Base-by-base conservation (phyloP, 306 rosid genomes). In the Parietaria judaica region DNA sequence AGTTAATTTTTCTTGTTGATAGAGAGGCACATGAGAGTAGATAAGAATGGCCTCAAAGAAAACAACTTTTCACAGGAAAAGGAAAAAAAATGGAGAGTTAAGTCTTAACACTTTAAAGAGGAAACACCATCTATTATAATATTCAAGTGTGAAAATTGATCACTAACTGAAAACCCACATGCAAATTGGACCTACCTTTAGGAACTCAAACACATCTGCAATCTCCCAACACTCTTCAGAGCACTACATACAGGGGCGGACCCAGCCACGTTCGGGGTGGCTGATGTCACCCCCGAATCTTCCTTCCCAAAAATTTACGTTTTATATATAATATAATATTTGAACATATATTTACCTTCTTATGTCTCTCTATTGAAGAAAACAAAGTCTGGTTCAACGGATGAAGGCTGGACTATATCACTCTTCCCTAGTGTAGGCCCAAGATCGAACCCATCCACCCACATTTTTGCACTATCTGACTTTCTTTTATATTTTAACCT, bases 171-270 rank as follows among this genome's bases (percentile, higher is more conserved):
- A 53, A 39, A 4, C 11, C 39, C 73, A 61, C 68, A 61, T 61
- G 68, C 38, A 35, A 44, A 64, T 15, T 69, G 67, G 67, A 5
- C 56, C 73, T 15, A 45, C 56, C 50, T 10, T 50, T 66, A 60
- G 51, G 51, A 60, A 59, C 16, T 8, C 36, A 36, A 59, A 38
- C 62, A 58, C 62, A 60, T 60, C 65, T 60, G 6, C 39, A 15
- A 37, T 39, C 23, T 34, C 48, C 35, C 1, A 34, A 3, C 56
- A 10, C 16, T 12, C 14, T 7, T 1, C 11, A 38, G 13, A 41
- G 48, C 41, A 45, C 44, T 5, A 10, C 0, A 1, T 61, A 23
- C 31, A 43, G 14, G 17, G 14, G n/a, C n/a, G n/a, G n/a, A n/a
- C n/a, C n/a, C n/a, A n/a, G n/a, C n/a, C n/a, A n/a, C n/a, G n/a